Evolutionary conservation across 495 filamentous ascomycete genomes (phyloP).

Genomic region (Penicillium longicatenatum): DNA sequence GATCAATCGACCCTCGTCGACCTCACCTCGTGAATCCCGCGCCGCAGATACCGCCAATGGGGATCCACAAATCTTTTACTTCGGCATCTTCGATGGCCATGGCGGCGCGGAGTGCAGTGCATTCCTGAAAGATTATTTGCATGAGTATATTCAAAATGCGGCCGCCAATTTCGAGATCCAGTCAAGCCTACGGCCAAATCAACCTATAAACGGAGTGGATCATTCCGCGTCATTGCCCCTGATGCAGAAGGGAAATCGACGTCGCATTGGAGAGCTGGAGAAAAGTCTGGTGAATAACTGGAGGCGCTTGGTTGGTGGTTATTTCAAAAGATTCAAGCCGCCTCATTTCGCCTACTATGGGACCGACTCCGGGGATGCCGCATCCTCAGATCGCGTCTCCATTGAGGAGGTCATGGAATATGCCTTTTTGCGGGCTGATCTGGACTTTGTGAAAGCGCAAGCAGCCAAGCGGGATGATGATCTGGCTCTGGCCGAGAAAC

Average conservation of each 20-base stretch:
- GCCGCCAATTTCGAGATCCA: slow-evolving; percentile 70
- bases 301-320: slow-evolving; percentile 84
- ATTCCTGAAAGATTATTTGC: slow-evolving; percentile 81
- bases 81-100: slow-evolving; percentile 94
- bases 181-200: slow-evolving; percentile 58
- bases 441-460: slow-evolving; percentile 89
- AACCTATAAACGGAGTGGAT: slow-evolving; percentile 11
- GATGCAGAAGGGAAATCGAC: slow-evolving; percentile 40
- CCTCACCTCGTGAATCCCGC: slow-evolving; percentile 42
- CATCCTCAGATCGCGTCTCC: slow-evolving; percentile 31
- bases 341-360: slow-evolving; percentile 55
- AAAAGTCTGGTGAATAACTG: slow-evolving; percentile 71
- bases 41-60: slow-evolving; percentile 75
- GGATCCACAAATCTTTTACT: slow-evolving; percentile 96
- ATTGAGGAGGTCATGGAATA: slow-evolving; percentile 67
- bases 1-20: slow-evolving; percentile 23
- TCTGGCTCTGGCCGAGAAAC: slow-evolving; percentile 64
- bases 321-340: slow-evolving; percentile 87
- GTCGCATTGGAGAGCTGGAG: slow-evolving; percentile 57
- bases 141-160: slow-evolving; percentile 84
- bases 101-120: slow-evolving; percentile 87
- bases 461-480: slow-evolving; percentile 73
- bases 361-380: slow-evolving; percentile 15
- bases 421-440: slow-evolving; percentile 87
- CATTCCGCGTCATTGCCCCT: slow-evolving; percentile 34